A percentile compares a stretch with the other conserved stretches of the same genome.
These are phyloP conservation scores for Taphrina betulina DNA, from an alignment of 1,139 yeast genomes.

Conservation along the genomic window DNA sequence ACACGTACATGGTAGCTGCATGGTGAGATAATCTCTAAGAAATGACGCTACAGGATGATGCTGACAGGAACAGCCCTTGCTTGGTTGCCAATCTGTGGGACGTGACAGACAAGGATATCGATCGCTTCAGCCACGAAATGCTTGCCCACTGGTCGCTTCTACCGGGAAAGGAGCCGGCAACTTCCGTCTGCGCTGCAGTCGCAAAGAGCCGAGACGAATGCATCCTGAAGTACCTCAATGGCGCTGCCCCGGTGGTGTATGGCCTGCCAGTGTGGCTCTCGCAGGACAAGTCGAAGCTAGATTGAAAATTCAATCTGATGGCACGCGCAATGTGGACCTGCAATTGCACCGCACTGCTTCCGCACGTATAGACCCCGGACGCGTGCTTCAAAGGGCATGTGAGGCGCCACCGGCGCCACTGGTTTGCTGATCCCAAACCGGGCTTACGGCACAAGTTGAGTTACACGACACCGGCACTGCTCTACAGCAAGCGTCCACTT, in stretches of 20 bases:
- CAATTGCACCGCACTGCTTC: no score
- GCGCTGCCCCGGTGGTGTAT: conserved; percentile 78
- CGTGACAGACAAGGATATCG: conserved; percentile 94
- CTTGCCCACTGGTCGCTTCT: conserved; percentile 40
- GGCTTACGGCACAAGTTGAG: no score
- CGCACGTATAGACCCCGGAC: no score
- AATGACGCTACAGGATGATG: not conserved
- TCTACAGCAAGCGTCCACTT: no score
- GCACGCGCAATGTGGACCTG: no score
- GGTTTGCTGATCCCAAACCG: no score
- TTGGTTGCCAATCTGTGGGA: conserved; percentile 90
- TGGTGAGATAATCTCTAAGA: conserved; percentile 42
- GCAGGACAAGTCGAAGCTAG: no score
- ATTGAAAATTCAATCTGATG: no score
- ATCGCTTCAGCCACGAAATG: conserved; percentile 56
- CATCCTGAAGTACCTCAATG: conserved; percentile 64
- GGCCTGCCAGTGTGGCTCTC: conserved; percentile 57
- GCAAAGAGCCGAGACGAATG: conserved; percentile 61
- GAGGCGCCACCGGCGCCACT: no score
- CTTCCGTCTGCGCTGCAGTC: conserved; percentile 54
- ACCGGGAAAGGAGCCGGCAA: conserved; percentile 52
- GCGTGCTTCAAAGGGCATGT: no score
- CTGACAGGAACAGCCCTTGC: conserved; percentile 51
- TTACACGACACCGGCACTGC: no score
- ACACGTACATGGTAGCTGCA: conserved; percentile 74